Conservation (phyloP, 306 rosid species). For the Prunus mume region DNA sequence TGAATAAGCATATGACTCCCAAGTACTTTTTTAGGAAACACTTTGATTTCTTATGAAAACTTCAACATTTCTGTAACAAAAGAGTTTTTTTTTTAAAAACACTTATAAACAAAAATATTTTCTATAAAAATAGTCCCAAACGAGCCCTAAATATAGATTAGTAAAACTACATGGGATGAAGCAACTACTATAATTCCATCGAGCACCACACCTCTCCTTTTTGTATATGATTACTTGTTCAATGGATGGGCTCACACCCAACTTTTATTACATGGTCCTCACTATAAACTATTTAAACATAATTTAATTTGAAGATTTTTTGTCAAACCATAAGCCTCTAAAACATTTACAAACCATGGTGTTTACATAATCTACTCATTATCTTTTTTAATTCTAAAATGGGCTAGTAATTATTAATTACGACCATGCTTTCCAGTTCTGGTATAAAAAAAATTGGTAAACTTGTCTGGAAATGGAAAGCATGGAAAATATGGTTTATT, state of each 20-base stretch:
- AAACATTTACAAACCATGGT: too few species aligned
- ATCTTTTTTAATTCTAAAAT: too few species aligned
- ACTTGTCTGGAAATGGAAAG: not conserved
- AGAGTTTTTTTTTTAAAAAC: too few species aligned
- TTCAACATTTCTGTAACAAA: too few species aligned
- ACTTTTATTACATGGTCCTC: not conserved
- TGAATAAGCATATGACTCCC: too few species aligned
- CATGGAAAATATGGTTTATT: not conserved
- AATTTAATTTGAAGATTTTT: not conserved
- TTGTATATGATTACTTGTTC: not conserved
- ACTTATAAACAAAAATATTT: too few species aligned
- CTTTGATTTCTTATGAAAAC: too few species aligned
- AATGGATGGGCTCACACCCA: not conserved
- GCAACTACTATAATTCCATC: not conserved
- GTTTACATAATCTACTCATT: too few species aligned
- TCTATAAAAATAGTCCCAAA: fast-evolving
- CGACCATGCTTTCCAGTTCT: not conserved
- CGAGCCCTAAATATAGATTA: too few species aligned
- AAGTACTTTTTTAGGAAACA: too few species aligned
- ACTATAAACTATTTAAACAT: not conserved
- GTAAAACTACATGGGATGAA: not conserved
- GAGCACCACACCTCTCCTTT: not conserved
- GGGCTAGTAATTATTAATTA: too few species aligned
- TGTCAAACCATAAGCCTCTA: too few species aligned
- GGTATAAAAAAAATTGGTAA: not conserved